phyloP scores from a whole-genome alignment of 495 filamentous ascomycete genomes.

The Podospora appendiculata region DNA sequence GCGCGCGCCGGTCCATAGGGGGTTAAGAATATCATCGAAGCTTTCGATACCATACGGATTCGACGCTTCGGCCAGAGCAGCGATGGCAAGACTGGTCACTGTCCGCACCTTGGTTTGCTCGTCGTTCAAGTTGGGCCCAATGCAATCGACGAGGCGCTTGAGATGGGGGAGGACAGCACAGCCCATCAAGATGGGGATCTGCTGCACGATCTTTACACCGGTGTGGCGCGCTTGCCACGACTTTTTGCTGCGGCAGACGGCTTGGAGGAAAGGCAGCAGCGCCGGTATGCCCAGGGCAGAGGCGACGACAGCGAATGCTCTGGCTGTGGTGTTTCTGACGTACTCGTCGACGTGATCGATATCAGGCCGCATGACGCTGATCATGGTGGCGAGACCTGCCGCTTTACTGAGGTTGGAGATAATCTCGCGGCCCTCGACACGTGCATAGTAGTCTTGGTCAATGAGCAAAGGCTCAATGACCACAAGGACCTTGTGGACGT shows the following conservation, averaged over 20 bases:
- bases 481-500: slow-evolving; percentile 96
- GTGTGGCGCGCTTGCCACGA: slow-evolving; percentile 98
- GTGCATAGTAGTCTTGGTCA: slow-evolving; percentile 98
- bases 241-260: slow-evolving; percentile 95
- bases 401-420: slow-evolving; percentile 97
- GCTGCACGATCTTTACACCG: slow-evolving; percentile 98
- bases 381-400: slow-evolving; percentile 97
- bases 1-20: slow-evolving; percentile 90
- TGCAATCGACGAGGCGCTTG: slow-evolving; percentile 93
- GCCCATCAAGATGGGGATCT: slow-evolving; percentile 99
- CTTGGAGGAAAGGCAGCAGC: slow-evolving; percentile 87
- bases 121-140: slow-evolving; percentile 90
- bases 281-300: slow-evolving; percentile 95
- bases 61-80: slow-evolving; percentile 90
- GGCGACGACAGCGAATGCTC: slow-evolving; percentile 95
- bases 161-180: slow-evolving; percentile 95
- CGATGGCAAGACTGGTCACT: slow-evolving; percentile 90
- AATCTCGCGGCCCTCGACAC: slow-evolving; percentile 96
- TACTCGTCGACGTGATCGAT: slow-evolving; percentile 99
- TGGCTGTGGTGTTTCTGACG: slow-evolving; percentile 96
- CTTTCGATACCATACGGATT: slow-evolving; percentile 99
- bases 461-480: slow-evolving; percentile 98
- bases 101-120: slow-evolving; percentile 97
- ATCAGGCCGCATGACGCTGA: slow-evolving; percentile 97
- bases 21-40: slow-evolving; percentile 95